These are phyloP conservation scores for Agrocybe praecox DNA, from an alignment of 768 basidiomycete genomes.

Conservation along the genomic window DNA sequence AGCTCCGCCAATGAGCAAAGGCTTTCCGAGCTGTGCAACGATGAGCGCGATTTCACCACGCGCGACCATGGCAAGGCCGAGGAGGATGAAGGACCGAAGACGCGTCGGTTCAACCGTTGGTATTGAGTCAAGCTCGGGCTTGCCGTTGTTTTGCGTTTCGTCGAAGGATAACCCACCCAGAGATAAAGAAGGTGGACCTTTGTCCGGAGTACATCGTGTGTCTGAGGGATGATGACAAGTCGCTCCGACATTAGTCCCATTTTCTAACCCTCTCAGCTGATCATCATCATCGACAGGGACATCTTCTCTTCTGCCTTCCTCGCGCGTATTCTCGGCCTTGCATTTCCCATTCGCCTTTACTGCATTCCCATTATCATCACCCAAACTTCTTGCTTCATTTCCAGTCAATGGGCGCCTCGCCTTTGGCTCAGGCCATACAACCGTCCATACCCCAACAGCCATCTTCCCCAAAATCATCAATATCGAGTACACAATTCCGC, in stretches of 20 bases:
- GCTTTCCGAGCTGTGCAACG: conserved; percentile 48
- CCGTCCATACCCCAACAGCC: conserved; percentile 46
- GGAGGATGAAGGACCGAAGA: conserved; percentile 34
- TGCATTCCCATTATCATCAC: background rate
- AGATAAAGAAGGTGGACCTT: conserved; percentile 1
- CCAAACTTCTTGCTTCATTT: no score
- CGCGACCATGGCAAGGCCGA: conserved; percentile 64
- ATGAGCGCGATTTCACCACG: conserved; percentile 72
- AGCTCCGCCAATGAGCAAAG: conserved; percentile 24
- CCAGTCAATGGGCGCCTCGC: background rate
- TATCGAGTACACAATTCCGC: conserved; percentile 56
- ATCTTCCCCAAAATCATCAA: conserved; percentile 61
- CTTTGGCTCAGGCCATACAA: conserved; percentile 32
- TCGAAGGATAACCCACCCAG: no score
- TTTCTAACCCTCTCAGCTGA: background rate
- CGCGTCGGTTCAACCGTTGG: conserved; percentile 13
- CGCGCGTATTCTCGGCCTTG: background rate
- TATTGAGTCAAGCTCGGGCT: no score
- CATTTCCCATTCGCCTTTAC: background rate
- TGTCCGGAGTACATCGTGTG: background rate
- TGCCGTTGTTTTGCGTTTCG: no score
- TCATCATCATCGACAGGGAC: background rate
- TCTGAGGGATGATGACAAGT: background rate
- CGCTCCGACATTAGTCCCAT: background rate
- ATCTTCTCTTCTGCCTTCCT: background rate